A percentile compares a stretch with the other conserved stretches of the same genome.
Evolutionary conservation across 1,139 yeast genomes (phyloP).

Genomic region (Tardiomyces digboiensis): DNA sequence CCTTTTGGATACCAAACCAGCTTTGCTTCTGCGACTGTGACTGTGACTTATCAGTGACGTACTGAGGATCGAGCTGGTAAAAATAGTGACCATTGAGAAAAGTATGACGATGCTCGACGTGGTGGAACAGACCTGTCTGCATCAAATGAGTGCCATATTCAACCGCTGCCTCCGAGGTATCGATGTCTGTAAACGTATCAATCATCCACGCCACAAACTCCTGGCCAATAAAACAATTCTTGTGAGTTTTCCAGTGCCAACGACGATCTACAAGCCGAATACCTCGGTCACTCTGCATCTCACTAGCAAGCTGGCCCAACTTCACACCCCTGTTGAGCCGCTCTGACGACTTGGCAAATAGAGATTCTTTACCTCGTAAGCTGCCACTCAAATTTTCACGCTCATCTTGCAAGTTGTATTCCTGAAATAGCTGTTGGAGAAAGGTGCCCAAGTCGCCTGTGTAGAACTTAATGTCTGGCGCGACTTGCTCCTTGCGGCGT

Average conservation of each 20-base stretch:
- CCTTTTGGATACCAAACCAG: neutral
- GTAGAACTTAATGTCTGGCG: conserved; percentile 75
- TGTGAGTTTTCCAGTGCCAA: conserved; percentile 85
- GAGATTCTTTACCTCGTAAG: conserved; percentile 20
- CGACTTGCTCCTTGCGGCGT: conserved; percentile 39
- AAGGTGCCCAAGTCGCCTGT: conserved; percentile 77
- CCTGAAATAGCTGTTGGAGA: conserved; percentile 37
- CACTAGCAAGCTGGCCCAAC: conserved; percentile 46
- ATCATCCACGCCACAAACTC: conserved; percentile 83
- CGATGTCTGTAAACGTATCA: conserved; percentile 69
- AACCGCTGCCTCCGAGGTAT: conserved; percentile 74
- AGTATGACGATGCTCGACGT: conserved; percentile 75
- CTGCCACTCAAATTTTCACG: conserved; percentile 5
- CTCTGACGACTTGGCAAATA: conserved; percentile 27
- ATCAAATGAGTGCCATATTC: conserved; percentile 68
- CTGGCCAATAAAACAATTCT: conserved; percentile 73
- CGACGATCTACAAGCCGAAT: conserved; percentile 62
- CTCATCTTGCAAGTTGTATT: conserved; percentile 10
- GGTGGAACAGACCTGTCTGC: conserved; percentile 63
- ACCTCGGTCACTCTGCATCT: conserved; percentile 52
- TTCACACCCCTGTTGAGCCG: conserved; percentile 33
- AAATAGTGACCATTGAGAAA: conserved; percentile 91
- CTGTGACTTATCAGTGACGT: conserved; percentile 14
- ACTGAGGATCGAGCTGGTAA: conserved; percentile 60
- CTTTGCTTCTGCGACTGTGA: neutral